Evolutionary conservation across 2,329 filamentous ascomycete species (phyloP), one percentile per base, ranked within the genome.

Genomic region (Alternaria hordeiaustralica): DNA sequence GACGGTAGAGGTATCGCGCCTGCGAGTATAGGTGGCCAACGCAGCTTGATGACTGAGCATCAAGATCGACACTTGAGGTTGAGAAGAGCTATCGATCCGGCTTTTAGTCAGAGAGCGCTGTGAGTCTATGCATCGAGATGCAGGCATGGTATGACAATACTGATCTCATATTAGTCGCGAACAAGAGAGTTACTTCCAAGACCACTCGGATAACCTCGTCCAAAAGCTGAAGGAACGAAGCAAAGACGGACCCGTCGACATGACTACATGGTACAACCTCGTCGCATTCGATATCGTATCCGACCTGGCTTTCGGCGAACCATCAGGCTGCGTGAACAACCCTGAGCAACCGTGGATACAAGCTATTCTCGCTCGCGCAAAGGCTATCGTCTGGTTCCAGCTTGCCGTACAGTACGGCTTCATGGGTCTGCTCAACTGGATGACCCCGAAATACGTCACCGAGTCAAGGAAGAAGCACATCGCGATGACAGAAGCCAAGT

Each of bases 401-500:
- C 59, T 61, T 45, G 59, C 59, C 5, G 59, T 61, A 3, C 59
- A 61, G 53, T 61, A 61, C 18, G 53, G 59, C 2, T 57, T 57
- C 20, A 57, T 61, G 59, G 25, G 26, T n/a, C 53, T 58, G 0
- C 59, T 61, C 45, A 61, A 36, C n/a, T 61, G 59, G 46, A 15
- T 58, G 53, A 61, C 59, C 0, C 59, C 59, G 0, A 61, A 15
- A 28, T 61, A 61, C 25, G 53, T 61, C 20, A 56, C 46, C 23
- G 59, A 61, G 20, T 61, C 59, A 12, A 57, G 59, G 36, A 61
- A 61, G 46, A 61, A 61, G 46, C 59, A 61, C 9, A 61, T 58
- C 10, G 59, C 54, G 11, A 57, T 61, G 59, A 61, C 59, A 1
- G 59, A 61, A 26, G 59, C 53, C 11, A 61, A 61, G 26, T 25